A percentile compares a stretch with the other conserved stretches of the same genome.
Evolutionary conservation across 495 filamentous ascomycete genomes (phyloP).

Genomic region (Aspergillus funiculosus): DNA sequence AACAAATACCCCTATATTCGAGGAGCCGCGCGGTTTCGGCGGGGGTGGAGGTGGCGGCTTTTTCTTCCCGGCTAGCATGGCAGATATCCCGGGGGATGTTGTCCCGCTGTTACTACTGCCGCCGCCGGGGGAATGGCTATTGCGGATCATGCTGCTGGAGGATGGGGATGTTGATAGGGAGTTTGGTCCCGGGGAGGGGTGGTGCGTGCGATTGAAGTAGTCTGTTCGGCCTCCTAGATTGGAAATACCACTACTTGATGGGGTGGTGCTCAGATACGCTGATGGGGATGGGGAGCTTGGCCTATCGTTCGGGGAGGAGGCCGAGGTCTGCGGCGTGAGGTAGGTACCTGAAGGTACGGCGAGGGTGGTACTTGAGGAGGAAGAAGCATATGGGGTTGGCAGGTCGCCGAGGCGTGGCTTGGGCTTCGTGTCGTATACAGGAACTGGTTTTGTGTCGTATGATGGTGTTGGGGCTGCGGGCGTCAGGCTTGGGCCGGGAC

Average conservation of each 20-base stretch:
- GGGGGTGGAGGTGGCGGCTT: slow-evolving; percentile 68
- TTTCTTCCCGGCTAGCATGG: slow-evolving; percentile 40
- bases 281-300: too few species aligned
- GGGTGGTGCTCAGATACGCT: background rate
- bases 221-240: too few species aligned
- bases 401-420: slow-evolving; percentile 21
- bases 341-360: slow-evolving; percentile 8
- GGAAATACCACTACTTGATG: too few species aligned
- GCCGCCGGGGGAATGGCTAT: too few species aligned
- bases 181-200: too few species aligned
- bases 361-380: slow-evolving; percentile 2
- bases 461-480: slow-evolving; percentile 10
- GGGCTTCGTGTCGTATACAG: slow-evolving; percentile 15
- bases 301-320: slow-evolving; percentile 10
- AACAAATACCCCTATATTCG: slow-evolving; percentile 52
- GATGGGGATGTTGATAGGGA: too few species aligned
- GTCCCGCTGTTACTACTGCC: too few species aligned
- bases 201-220: slow-evolving; percentile 46
- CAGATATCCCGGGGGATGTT: too few species aligned
- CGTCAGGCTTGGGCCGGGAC: slow-evolving; percentile 9
- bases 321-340: slow-evolving; percentile 7
- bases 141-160: too few species aligned
- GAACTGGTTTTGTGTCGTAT: slow-evolving; percentile 7
- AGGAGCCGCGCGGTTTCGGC: slow-evolving; percentile 39
- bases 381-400: slow-evolving; percentile 13